Base-by-base conservation (phyloP, 192 early-diverging fungal species). In the Podila minutissima region DNA sequence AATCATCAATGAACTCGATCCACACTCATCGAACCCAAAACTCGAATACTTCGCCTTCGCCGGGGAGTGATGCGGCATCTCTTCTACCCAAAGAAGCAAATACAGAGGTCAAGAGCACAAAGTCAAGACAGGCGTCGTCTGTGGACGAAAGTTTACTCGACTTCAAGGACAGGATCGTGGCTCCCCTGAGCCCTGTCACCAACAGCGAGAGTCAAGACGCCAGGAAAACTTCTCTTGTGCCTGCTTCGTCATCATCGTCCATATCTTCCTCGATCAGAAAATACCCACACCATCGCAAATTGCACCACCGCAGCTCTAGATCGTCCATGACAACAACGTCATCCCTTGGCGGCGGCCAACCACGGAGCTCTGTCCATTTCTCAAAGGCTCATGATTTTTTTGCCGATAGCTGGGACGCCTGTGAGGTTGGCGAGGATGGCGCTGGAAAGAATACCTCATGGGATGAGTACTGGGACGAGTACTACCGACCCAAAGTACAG, bases 401-500 rank as follows among this genome's bases (percentile, higher is more conserved):
- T 26, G 53, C n/a, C 0, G 59, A 72, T 58, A 69, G 64, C 15
- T 57, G 71, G 26, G 59, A 51, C 15, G 55, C 69, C 11, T 75
- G 70, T 48, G 72, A 62, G 3, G 51, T 62, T 49, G 50, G 57
- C n/a, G 60, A 51, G 26, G 63, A 62, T 5, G 64, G 24, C 6
- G 53, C 11, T 9, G 53, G 22, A 0, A 22, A 17, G n/a, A 53
- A 0, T 22, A 55, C 66, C 2, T 11, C 31, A 15, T 64, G 70
- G 75, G 88, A 91, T 49, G 90, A 83, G 11, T 94, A 91, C 65
- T 97, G 95, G 90, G 86, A 86, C 20, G 94, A 97, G 71, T 97
- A 98, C 78, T 99, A 98, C 76, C 87, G 88, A 15, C 96, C 95
- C 4, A 86, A 87, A 41, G 76, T 87, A 37, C 92, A 93, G 62